Conservation (phyloP, 163 green algal species). For the Dunaliella salina region DNA sequence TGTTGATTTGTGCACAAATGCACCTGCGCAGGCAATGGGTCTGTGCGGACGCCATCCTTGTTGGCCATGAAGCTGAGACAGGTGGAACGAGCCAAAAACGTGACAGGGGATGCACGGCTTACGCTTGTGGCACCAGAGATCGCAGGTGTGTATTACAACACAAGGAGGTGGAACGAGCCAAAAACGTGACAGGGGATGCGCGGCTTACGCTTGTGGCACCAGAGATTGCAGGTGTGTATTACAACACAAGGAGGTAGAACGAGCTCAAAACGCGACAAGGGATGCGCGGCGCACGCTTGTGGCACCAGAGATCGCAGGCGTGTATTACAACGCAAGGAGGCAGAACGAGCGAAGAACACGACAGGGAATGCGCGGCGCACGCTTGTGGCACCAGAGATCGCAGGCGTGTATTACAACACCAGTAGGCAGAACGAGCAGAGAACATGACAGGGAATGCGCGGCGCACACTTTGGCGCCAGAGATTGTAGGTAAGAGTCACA, state of each 20-base stretch:
- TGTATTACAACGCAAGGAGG: no score
- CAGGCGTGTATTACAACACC: neutral
- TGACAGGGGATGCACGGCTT: neutral
- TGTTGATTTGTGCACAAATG: no score
- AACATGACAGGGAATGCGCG: neutral
- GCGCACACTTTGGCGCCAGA: neutral
- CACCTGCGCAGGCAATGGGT: neutral
- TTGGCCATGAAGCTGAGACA: neutral
- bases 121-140: neutral
- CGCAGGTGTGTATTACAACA: neutral
- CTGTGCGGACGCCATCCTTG: neutral
- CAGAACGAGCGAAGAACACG: neutral
- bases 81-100: neutral
- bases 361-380: neutral
- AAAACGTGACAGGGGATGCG: neutral
- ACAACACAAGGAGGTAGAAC: no score
- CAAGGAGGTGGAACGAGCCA: constrained; percentile 1
- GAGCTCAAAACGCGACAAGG: neutral
- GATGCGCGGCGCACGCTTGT: neutral
- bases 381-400: neutral
- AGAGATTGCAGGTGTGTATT: neutral
- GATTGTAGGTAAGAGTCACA: neutral
- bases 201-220: neutral
- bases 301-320: neutral
- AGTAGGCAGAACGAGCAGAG: neutral